Evolutionary conservation across 352 stramenopile genomes (phyloP), one percentile per base, ranked within the genome.

Genomic region (Globisporangium polare): DNA sequence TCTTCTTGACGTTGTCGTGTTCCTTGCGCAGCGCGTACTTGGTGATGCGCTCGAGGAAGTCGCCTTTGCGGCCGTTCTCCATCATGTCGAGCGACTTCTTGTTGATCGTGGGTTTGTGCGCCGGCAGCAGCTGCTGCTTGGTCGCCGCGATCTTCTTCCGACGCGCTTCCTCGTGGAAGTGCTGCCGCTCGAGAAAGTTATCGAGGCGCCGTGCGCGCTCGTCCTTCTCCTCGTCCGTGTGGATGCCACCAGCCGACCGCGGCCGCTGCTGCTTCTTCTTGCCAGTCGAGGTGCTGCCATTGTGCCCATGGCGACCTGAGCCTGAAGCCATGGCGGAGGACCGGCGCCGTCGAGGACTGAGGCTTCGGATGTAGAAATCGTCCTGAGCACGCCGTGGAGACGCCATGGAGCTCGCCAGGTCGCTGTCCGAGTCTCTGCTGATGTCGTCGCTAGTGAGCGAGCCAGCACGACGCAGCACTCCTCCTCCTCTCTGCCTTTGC

Each of bases 41-140:
- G 5, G 80, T 83, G 57, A 95, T 82, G 10, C 86, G 75, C 63
- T 91, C 83, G 9, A 95, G 69, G 58, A 92, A 95, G 54, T 93
- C 84, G 9, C 86, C 84, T 54, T 89, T 90, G 42, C 82, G 78
- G 1, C 80, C 83, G 58, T 92, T 90, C 49, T 84, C 78, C 81
- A 92, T 92, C 75, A 93, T 87, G 17, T 73, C 74, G 26, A 78
- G 65, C 39, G 83, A 93, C 8, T 88, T 86, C 61, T 93, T 93
- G 71, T 92, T 93, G 67, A 93, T 89, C 8, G 68, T 79, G 12
- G 84, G 83, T 42, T 86, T 86, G 69, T 90, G 80, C 9, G 71
- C 70, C 1, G 71, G 69, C 47, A 72, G 72, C 22, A 88, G 56
- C 58, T 89, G 75, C 53, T 89, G 74, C 50, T 86, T 88, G 45